These are phyloP conservation scores for Colletotrichum paranaense DNA, from an alignment of 2,329 filamentous ascomycete genomes.

Conservation along the genomic window DNA sequence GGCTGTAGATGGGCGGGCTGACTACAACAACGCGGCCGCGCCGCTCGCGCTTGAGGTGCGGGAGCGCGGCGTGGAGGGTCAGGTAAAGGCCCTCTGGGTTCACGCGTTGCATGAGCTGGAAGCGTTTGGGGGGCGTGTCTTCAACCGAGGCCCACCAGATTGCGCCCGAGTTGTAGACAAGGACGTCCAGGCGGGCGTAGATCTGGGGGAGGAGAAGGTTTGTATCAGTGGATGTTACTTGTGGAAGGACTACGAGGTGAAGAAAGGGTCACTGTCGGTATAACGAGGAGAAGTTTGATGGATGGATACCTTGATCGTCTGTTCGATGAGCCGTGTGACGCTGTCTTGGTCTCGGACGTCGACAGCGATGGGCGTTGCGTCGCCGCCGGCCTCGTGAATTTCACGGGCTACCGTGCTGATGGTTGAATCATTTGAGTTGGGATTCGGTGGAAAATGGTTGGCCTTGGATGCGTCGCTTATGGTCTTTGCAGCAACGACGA, in stretches of 20 bases:
- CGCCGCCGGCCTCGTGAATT: constrained; percentile 72
- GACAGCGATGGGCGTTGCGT: constrained; percentile 74
- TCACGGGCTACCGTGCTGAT: constrained; percentile 84
- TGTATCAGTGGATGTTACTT: neutral
- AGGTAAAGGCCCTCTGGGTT: constrained; percentile 83
- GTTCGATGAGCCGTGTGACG: constrained; percentile 68
- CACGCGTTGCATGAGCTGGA: constrained; percentile 80
- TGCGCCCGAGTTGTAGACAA: constrained; percentile 86
- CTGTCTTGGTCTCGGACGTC: constrained; percentile 75
- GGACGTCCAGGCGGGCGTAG: constrained; percentile 75
- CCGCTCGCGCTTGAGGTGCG: constrained; percentile 66
- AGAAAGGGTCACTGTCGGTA: neutral
- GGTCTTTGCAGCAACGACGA: constrained; percentile 82
- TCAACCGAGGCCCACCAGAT: constrained; percentile 86
- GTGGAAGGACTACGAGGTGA: neutral
- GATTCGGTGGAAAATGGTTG: constrained; percentile 76
- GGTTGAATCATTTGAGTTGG: constrained; percentile 79
- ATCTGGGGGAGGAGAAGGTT: constrained; percentile 43
- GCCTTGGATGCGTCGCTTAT: constrained; percentile 70
- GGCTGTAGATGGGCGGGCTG: constrained; percentile 84
- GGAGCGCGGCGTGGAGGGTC: constrained; percentile 74
- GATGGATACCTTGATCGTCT: constrained; percentile 59
- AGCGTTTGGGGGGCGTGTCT: constrained; percentile 77
- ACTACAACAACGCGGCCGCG: constrained; percentile 80
- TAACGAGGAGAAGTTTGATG: neutral